phyloP scores from a whole-genome alignment of 305 asterid species.

The Fraxinus baroniana region DNA sequence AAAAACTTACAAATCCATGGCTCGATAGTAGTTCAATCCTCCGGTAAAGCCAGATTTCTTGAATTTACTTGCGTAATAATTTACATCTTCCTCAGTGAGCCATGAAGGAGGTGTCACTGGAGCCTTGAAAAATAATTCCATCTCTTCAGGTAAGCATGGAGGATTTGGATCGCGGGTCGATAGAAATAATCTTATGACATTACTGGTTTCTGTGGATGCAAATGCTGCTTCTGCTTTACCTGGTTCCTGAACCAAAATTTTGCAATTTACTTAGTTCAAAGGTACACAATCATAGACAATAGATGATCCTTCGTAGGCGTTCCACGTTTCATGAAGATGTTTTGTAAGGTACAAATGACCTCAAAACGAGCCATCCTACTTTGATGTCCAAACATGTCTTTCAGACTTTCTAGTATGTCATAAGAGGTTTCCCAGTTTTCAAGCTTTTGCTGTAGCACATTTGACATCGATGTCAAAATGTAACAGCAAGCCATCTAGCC shows the following conservation, averaged over 20 bases:
- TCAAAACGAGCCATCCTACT: not conserved
- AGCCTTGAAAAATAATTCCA: not conserved
- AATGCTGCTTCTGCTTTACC: slow-evolving; percentile 27
- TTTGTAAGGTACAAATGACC: not conserved
- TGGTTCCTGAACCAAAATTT: slow-evolving; percentile 21
- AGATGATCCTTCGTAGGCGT: not conserved
- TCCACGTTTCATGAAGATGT: not conserved
- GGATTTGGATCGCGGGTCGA: not conserved
- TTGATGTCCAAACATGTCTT: no score
- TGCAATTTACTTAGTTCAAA: not conserved
- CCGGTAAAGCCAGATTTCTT: slow-evolving; percentile 26
- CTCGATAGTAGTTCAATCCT: slow-evolving; percentile 31
- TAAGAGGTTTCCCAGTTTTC: no score
- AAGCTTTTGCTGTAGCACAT: no score
- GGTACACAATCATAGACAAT: not conserved
- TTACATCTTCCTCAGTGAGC: slow-evolving; percentile 21
- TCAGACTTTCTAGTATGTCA: no score
- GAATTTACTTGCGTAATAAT: slow-evolving; percentile 26
- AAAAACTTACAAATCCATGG: slow-evolving; percentile 25
- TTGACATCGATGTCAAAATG: not conserved
- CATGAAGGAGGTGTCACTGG: slow-evolving; percentile 19
- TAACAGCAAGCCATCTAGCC: not conserved
- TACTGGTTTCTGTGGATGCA: slow-evolving; percentile 2
- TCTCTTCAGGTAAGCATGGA: slow-evolving; percentile 7
- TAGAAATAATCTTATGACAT: slow-evolving; percentile 14